Evolutionary conservation across 106 monocot genomes (phyloP).

Genomic region (Gastrodia elata): DNA sequence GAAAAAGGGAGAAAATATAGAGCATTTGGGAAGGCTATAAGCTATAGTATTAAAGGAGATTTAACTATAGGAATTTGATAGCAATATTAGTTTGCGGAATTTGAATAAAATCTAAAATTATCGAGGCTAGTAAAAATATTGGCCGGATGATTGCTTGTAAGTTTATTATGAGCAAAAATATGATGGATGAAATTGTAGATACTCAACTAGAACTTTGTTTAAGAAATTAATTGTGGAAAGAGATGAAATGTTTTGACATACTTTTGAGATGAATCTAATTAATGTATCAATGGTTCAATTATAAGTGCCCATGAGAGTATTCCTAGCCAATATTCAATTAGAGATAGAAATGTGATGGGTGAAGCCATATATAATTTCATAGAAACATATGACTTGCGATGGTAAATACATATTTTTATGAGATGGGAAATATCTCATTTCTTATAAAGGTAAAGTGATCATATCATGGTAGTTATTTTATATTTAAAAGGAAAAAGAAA

Average conservation of each 20-base stretch:
- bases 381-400: too few relatives aligned
- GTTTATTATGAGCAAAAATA: not conserved
- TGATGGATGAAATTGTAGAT: not conserved
- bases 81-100: not conserved
- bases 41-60: not conserved
- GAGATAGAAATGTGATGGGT: not conserved
- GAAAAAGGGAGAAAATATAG: not conserved
- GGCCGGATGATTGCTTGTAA: not conserved
- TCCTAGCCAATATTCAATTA: not conserved
- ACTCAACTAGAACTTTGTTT: not conserved
- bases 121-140: not conserved
- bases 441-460: not conserved
- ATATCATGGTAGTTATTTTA: not conserved
- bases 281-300: too few relatives aligned
- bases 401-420: not conserved
- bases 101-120: not conserved
- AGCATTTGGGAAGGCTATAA: not conserved
- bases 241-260: not conserved
- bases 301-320: not conserved
- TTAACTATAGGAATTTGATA: not conserved
- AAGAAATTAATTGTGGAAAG: not conserved
- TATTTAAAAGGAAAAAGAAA: not conserved
- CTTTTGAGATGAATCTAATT: not conserved
- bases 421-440: not conserved
- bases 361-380: not conserved